These are phyloP conservation scores for Tolypocladium cylindrosporum DNA, from an alignment of 2,329 filamentous ascomycete genomes.

Conservation along the genomic window DNA sequence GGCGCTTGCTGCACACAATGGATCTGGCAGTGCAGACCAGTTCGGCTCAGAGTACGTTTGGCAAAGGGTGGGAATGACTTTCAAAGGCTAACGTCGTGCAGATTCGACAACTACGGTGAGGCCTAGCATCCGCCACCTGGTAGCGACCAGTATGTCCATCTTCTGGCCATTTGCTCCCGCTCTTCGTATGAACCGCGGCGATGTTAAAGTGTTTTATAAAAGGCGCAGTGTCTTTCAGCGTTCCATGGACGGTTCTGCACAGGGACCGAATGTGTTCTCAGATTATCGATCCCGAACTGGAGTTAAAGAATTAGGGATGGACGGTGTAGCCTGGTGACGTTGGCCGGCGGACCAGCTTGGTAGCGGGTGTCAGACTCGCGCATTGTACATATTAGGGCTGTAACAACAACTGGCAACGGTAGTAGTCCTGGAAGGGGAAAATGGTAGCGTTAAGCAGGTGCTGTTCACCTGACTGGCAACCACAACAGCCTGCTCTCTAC, in stretches of 20 bases:
- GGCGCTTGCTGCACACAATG: conserved; percentile 34
- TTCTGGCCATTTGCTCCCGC: not conserved
- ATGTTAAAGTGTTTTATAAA: not conserved
- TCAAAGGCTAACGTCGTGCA: conserved; percentile 6
- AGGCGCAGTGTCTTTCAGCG: not conserved
- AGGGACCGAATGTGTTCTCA: not conserved
- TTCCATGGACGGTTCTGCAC: not conserved
- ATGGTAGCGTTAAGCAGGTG: not conserved
- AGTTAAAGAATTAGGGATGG: not conserved
- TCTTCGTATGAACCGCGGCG: not conserved
- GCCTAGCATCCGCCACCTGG: conserved; percentile 15
- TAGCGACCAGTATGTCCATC: not conserved
- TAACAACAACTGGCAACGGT: not conserved
- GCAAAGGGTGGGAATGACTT: not conserved
- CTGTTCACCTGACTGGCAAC: not conserved
- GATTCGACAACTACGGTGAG: conserved; percentile 30
- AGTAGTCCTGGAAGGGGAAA: not conserved
- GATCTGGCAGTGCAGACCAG: conserved; percentile 22
- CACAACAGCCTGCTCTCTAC: not conserved
- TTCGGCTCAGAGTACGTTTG: conserved; percentile 33
- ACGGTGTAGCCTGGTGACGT: not conserved
- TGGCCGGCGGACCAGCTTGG: not conserved
- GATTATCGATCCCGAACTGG: not conserved
- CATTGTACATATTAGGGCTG: not conserved
- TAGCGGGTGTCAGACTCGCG: not conserved